Evolutionary conservation across 352 stramenopile genomes (phyloP).

Genomic region (Phytophthora niederhauseri): DNA sequence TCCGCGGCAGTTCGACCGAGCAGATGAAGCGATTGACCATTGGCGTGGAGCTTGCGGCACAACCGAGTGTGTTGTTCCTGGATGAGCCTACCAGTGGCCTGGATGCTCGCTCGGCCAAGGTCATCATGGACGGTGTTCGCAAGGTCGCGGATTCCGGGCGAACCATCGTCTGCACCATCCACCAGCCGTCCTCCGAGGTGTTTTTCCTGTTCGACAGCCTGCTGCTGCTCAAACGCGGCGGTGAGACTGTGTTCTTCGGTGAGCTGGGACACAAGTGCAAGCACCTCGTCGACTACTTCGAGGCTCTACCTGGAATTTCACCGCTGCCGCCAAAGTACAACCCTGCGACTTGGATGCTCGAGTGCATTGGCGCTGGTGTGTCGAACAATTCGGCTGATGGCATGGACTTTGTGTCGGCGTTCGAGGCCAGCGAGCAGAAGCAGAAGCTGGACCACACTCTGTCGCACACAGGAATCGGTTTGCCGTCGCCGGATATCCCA

Average conservation of each 20-base stretch:
- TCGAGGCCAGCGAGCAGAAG: slow-evolving; percentile 34
- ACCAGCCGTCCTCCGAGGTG: slow-evolving; percentile 32
- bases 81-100: slow-evolving; percentile 62
- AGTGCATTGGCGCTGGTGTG: slow-evolving; percentile 42
- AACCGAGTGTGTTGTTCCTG: slow-evolving; percentile 77
- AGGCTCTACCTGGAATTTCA: slow-evolving; percentile 6
- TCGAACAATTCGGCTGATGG: slow-evolving; percentile 26
- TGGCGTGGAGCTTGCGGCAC: slow-evolving; percentile 86
- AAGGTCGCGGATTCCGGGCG: slow-evolving; percentile 64
- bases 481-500: slow-evolving; percentile 16
- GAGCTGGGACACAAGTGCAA: slow-evolving; percentile 23
- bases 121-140: slow-evolving; percentile 78
- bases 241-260: slow-evolving; percentile 56
- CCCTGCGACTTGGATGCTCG: slow-evolving; percentile 36
- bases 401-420: slow-evolving; percentile 47
- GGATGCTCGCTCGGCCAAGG: slow-evolving; percentile 74
- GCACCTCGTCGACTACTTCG: slow-evolving; percentile 13
- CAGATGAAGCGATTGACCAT: slow-evolving; percentile 64
- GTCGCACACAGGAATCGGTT: slow-evolving; percentile 20
- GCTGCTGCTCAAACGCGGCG: slow-evolving; percentile 72
- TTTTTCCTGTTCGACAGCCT: slow-evolving; percentile 74
- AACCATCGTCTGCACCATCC: slow-evolving; percentile 67
- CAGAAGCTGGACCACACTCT: slow-evolving; percentile 22
- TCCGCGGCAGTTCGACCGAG: slow-evolving; percentile 40
- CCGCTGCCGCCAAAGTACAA: slow-evolving; percentile 18